Base-by-base conservation (phyloP, 805 yeast genomes). In the Starmerella stellata region DNA sequence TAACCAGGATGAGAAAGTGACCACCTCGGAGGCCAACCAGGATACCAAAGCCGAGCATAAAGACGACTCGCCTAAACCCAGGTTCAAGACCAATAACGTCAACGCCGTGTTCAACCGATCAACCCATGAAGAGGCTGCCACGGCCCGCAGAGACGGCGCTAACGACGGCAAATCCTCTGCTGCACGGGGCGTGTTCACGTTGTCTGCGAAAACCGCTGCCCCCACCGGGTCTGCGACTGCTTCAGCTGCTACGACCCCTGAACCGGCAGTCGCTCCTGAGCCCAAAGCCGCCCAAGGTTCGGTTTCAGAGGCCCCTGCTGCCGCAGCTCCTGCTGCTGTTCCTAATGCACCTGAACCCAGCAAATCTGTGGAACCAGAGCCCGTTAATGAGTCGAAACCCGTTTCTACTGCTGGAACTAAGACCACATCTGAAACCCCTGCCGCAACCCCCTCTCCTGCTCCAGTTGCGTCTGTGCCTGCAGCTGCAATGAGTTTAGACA, bases 71-170 rank as follows among this genome's bases (percentile, higher is more conserved):
- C 39, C 46, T 18, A 54, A 52, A 35, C 57, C 52, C 44, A 43
- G 53, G 30, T 60, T 57, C 52, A 58, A 58, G 44, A 52, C 62
- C 11, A 61, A 58, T 44, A 52, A 55, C 21, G 52, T 60, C 19
- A 60, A 57, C 43, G 44, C 51, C 23, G 44, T 59, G 34, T 59
- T 60, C 41, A 37, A 29, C 19, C 32, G 19, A 5, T 5, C 32
- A 13, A 13, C 32, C 15, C 32, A 8, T 8, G 32, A 23, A 11
- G 25, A 23, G 9, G 25, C 25, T 7, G 25, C 9, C 25, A 11
- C 9, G 9, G 25, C 25, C 9, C 25, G 25, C 11, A 7, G 25
- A 7, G 25, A 23, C 25, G 25, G 25, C 9, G 25, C 25, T 11
- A 11, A 7, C 9, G 25, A 23, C 25, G 25, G 25, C 25, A 23